Base-by-base conservation (phyloP, 441 rosid genomes). In the Brassica hybrid region DNA sequence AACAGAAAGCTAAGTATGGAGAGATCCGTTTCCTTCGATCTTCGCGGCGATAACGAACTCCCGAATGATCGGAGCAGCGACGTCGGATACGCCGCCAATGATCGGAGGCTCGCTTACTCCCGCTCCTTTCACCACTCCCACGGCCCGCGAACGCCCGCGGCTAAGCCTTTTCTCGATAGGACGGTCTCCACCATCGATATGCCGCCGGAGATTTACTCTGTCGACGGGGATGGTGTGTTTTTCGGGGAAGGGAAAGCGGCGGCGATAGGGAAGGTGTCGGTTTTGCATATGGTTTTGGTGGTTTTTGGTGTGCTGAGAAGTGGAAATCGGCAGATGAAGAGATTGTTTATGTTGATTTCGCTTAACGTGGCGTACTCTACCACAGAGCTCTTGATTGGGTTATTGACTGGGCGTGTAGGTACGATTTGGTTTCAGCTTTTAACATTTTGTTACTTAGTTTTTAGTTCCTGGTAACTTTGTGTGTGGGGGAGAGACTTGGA, bases 351-450 rank as follows among this genome's bases (percentile, higher is more conserved):
- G 65, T 11, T 95, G 90, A 93, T 95, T 80, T 87, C 92, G 54
- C 90, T 95, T 16, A 91, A 95, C 62, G 97, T 93, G 52, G 97
- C 97, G 13, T 93, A 88, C 83, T 95, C 99, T 62, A 86, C 94
- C 0, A 82, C 85, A 0, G 99, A 95, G 76, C 83, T 95, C 19
- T 89, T 68, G 2, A 85, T 91, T 65, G 99, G 99, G 48, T 86
- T 95, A 25, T 70, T 91, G 63, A 90, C 97, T 0, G 98, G 99
- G 9, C 94, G 97, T 69, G 77, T 91, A 65, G 99, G 99, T 95
- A 82, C 72, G 80, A 8, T 14, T 52, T 56, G 38, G 8, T 70
- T 59, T 30, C 17, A n/a, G 10, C n/a, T 0, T 13, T 65, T n/a
- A 69, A n/a, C 9, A 30, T 41, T 25, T 30, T 68, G 18, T 19